Base-by-base conservation (phyloP, 306 rosid genomes). In the Castanospermum australe region DNA sequence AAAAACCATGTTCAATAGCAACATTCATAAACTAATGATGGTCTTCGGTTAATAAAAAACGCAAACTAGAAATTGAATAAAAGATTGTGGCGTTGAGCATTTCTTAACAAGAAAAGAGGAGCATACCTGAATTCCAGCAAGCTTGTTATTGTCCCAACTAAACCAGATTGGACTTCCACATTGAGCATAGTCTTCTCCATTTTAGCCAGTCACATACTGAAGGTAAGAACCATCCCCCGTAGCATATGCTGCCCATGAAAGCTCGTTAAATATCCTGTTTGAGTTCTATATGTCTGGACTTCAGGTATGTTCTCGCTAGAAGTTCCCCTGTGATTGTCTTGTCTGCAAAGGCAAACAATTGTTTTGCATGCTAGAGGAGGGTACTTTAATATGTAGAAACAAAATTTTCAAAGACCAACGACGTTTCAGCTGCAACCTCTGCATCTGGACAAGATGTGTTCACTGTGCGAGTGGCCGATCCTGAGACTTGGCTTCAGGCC, bases 61-160 rank as follows among this genome's bases (percentile, higher is more conserved):
- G 44, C 33, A 52, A 39, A 51, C 15, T 81, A 50, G 68, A 82
- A 76, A 44, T 41, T 52, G 33, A 48, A 44, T 18, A 63, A 67
- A 52, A 74, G 25, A 48, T n/a, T n/a, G n/a, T n/a, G n/a, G n/a
- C n/a, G n/a, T 38, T 28, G 25, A 39, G 45, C 14, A 44, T n/a
- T 32, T 67, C 62, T 56, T 30, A 7, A 8, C 47, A 36, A 65
- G 17, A 67, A 30, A 18, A 44, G 67, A 14, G 5, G n/a, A 47
- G 59, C 42, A 13, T 75, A 91, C 98, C 87, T 96, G 99, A 52
- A 96, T 86, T 83, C 97, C 97, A 35, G 98, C 93, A 78, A 87
- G 99, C 89, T 96, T 96, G 89, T 89, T n/a, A n/a, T n/a, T 89
- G 82, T 96, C 99, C 99, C 99, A 96, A 78, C 99, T 93, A 87